Evolutionary conservation across 2,329 filamentous ascomycete genomes (phyloP), one percentile per base, ranked within the genome.

Genomic region (Ascochyta pisi): DNA sequence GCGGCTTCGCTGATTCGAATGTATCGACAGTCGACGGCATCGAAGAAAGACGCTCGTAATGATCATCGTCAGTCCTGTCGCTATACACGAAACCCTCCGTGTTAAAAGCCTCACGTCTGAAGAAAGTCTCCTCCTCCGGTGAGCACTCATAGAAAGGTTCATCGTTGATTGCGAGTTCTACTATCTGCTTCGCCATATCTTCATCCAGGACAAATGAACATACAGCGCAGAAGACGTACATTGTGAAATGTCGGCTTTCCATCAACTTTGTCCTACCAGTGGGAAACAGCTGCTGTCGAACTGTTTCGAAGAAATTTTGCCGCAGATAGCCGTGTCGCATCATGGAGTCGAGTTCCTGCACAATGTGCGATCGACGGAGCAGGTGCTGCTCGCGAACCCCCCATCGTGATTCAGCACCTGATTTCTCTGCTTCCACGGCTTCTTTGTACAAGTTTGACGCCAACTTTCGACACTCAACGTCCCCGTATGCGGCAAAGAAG

Each of bases 261-360:
- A 50, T 27, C 29, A 27, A 1, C 29, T 35, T 35, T 15, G 52
- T 46, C 1, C 4, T 31, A 10, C 6, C n/a, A 2, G 27, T 50
- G 7, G 46, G 46, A 22, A 45, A 55, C 6, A 55, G 10, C 23
- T 55, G 52, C 16, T 22, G 26, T 6, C 41, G 52, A 4, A 50
- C 12, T 1, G 38, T 34, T 3, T 12, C n/a, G 15, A 50, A 46
- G 12, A 50, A 6, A 8, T 46, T n/a, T 3, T 41, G n/a, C 19
- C 8, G 45, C 41, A 50, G 24, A 3, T 39, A 24, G 1, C 23
- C 52, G n/a, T 12, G 39, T 19, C 15, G 35, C 29, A 31, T 15
- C 35, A 46, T 16, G 31, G 19, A 37, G 35, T 42, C 31, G 15
- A 50, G 41, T 23, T 55, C 41, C 9, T 16, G 46, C 27, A 55